phyloP scores from a whole-genome alignment of 2,329 filamentous ascomycete species.

The Trichoderma guizhouense region DNA sequence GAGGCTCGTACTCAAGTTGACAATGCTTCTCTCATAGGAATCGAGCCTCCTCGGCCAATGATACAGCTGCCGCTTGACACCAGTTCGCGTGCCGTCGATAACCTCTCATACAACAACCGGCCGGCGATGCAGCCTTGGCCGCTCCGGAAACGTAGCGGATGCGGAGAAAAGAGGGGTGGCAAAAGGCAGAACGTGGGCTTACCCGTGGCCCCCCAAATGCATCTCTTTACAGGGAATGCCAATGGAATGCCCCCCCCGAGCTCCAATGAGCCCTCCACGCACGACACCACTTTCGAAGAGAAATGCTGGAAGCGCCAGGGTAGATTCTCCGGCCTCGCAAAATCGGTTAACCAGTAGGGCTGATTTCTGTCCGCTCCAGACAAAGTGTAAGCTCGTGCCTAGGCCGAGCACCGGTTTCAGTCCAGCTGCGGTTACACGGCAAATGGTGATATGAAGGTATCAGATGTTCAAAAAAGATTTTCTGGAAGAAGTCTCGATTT shows the following conservation, averaged over 20 bases:
- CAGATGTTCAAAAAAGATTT: background rate
- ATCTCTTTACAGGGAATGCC: background rate
- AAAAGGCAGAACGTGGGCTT: background rate
- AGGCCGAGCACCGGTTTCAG: background rate
- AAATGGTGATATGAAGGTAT: background rate
- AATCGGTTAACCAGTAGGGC: background rate
- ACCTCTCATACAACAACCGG: background rate
- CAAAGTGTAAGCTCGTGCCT: background rate
- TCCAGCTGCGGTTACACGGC: background rate
- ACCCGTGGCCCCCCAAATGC: background rate
- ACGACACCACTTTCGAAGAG: background rate
- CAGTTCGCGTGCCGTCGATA: background rate
- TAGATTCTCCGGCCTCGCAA: background rate
- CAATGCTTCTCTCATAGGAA: background rate
- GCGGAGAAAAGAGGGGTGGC: background rate
- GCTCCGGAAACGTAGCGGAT: background rate
- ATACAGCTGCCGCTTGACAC: background rate
- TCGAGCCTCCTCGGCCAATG: background rate
- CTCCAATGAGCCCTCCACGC: background rate
- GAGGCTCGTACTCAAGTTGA: background rate
- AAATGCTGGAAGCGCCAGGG: background rate
- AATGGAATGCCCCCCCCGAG: background rate
- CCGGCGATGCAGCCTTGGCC: background rate
- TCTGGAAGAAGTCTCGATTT: background rate
- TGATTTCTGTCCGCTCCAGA: background rate